Conservation (phyloP, 75 land plant species). For the Pinus albicaulis region DNA sequence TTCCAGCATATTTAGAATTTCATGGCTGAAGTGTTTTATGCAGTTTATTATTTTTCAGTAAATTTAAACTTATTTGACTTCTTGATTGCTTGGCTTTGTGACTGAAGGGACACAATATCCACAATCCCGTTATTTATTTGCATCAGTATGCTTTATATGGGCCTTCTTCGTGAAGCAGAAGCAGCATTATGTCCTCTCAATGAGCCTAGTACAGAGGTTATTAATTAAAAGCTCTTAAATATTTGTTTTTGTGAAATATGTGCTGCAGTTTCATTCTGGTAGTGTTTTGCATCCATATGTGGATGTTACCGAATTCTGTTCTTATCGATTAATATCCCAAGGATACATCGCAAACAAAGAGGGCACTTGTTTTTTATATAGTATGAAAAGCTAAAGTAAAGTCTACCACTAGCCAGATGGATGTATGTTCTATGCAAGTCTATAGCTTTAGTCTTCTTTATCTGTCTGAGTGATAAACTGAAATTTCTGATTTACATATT, state of each 20-base stretch:
- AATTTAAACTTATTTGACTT: neutral
- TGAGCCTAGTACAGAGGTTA: conserved; percentile 76
- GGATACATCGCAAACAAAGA: too few relatives aligned
- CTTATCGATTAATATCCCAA: too few relatives aligned
- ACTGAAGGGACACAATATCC: conserved; percentile 77
- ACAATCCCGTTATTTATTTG: conserved; percentile 94
- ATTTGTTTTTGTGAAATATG: neutral
- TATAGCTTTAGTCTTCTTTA: neutral
- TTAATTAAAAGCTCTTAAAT: neutral
- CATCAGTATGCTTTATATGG: conserved; percentile 93
- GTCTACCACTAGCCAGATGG: neutral
- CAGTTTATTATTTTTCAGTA: too few relatives aligned
- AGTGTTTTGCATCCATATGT: too few relatives aligned
- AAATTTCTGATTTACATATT: neutral
- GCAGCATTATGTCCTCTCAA: conserved; percentile 57
- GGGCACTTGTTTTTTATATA: neutral
- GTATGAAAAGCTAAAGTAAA: neutral
- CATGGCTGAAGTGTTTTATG: neutral
- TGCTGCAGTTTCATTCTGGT: too few relatives aligned
- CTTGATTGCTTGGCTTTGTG: neutral
- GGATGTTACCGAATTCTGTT: too few relatives aligned
- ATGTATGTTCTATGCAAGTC: neutral
- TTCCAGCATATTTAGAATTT: neutral
- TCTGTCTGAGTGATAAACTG: neutral
- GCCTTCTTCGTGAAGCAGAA: conserved; percentile 85